Evolutionary conservation across 2,329 filamentous ascomycete species (phyloP), one percentile per base, ranked within the genome.

Genomic region (Colletotrichum sp.): DNA sequence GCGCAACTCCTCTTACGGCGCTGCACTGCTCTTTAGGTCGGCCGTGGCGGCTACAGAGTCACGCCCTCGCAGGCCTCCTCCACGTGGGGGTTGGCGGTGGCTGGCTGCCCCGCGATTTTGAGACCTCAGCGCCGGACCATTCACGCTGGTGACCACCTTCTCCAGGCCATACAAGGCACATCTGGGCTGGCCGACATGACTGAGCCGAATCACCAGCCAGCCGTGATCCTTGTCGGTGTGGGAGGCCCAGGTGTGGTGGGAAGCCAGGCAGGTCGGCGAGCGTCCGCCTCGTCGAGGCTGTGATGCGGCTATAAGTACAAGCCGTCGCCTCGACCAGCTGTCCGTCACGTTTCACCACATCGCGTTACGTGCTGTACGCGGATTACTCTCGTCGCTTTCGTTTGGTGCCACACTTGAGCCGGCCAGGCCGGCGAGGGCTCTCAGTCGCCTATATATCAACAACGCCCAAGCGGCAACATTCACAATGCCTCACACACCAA

Each of bases 401-500:
- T 75, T 75, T 76, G 75, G 71, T 63, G 57, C 70, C 32, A 71
- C 62, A 39, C 44, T 59, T 77, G 75, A 78, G 77, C 77, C 77
- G 77, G 77, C 75, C 75, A 77, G 67, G 75, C 77, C 75, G 77
- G 75, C 75, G 49, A 18, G 36, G 75, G 64, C 63, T 71, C 49
- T 57, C 62, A 70, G 69, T 63, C 69, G 57, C 63, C 39, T 60
- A 32, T 30, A 60, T 44, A 60, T 66, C 49, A 26, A 64, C 21
- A 57, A 55, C 39, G 26, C 49, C 15, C 32, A 60, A 68, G 18
- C 18, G 34, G 39, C 16, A 16, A 57, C 16, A 28, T 8, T 32
- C 10, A 68, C 28, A 39, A 65, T 88, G 87, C 82, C 86, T 72
- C 79, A 82, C 39, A 79, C 82, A 12, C 80, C 81, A 21, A 71